Percentiles rank a stretch among this genome's conserved stretches.
These are phyloP conservation scores for Phytophthora fragariaefolia DNA, from an alignment of 352 stramenopile genomes.

Conservation along the genomic window DNA sequence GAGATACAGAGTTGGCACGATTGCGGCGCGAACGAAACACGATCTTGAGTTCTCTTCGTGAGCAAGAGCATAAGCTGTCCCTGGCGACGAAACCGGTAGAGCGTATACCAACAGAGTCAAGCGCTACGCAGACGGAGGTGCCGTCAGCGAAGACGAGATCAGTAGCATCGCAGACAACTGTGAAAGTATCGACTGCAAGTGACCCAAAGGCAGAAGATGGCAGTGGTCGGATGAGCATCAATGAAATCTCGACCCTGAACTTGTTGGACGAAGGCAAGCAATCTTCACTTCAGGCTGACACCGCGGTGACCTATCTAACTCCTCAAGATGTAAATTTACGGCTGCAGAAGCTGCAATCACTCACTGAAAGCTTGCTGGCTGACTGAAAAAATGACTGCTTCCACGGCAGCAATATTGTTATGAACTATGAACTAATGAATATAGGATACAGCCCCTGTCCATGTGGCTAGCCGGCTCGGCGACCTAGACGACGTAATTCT, in stretches of 20 bases:
- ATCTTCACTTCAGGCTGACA: conserved; percentile 13
- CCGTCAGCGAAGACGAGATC: conserved; percentile 4
- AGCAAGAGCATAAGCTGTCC: conserved; percentile 52
- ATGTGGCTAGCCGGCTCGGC: background rate
- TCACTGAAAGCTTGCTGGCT: conserved; percentile 63
- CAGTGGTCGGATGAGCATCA: conserved; percentile 37
- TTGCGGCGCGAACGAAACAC: conserved; percentile 71
- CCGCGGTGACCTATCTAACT: conserved; percentile 17
- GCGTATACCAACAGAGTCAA: conserved; percentile 11
- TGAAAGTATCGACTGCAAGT: background rate
- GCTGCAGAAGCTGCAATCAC: conserved; percentile 57
- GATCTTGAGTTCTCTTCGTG: conserved; percentile 61
- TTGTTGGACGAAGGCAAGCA: conserved; percentile 4
- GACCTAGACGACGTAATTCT: conserved; percentile 75
- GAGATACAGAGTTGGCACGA: conserved; percentile 63
- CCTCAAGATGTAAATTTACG: conserved; percentile 43
- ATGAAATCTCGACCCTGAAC: conserved; percentile 36
- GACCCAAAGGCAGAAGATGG: background rate
- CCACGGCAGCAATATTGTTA: conserved; percentile 16
- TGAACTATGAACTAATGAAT: conserved; percentile 30
- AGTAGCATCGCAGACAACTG: conserved; percentile 32
- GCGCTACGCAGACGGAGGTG: conserved; percentile 31
- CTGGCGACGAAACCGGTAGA: conserved; percentile 8
- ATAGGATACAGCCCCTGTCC: conserved; percentile 22
- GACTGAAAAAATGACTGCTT: conserved; percentile 37